Base-by-base conservation (phyloP, 805 yeast species). In the Wilhelminamyces savonicus region DNA sequence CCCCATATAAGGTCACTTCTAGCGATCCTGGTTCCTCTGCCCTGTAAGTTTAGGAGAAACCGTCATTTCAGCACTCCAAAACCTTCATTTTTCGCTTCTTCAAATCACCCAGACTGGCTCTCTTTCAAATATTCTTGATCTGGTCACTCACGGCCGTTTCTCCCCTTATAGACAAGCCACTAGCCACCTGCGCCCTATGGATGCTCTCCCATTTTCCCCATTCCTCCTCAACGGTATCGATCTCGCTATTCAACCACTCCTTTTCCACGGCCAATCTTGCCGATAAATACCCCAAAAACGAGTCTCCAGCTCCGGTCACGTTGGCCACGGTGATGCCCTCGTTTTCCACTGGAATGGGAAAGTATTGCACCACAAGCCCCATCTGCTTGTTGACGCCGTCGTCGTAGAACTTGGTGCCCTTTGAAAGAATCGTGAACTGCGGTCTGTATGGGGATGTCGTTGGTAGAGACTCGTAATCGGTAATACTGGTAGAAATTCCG, bases 251-350 rank as follows among this genome's bases (percentile, higher is more conserved):
- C 17, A 57, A 36, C 63, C 63, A 59, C 23, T 49, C 40, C 7
- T 35, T 24, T 13, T 35, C 30, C 5, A 24, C 10, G 12, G 26
- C 23, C 13, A 57, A 26, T 12, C 46, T 36, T 3, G 78, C 58
- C 9, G 74, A 50, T 14, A 86, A 39, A 16, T 68, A 74, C 0
- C 95, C 95, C 17, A 76, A 68, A 24, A 86, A 62, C 0, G 92
- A 69, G 52, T 86, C 95, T 8, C 95, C 96, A 1, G 94, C 94
- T 2, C 95, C 96, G 7, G 90, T 84, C 19, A 82, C 94, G 41
- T 78, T 83, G 17, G 54, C 56, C 9, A 81, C 66, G 0, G 52
- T 46, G 3, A 60, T 48, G 14, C 44, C 30, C 14, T 40, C 32
- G 24, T 53, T 56, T 35, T 53, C 56, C 16, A 26, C 12, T 0